Evolutionary conservation across 257 asterid genomes (phyloP).

Genomic region (Datura wrightii): DNA sequence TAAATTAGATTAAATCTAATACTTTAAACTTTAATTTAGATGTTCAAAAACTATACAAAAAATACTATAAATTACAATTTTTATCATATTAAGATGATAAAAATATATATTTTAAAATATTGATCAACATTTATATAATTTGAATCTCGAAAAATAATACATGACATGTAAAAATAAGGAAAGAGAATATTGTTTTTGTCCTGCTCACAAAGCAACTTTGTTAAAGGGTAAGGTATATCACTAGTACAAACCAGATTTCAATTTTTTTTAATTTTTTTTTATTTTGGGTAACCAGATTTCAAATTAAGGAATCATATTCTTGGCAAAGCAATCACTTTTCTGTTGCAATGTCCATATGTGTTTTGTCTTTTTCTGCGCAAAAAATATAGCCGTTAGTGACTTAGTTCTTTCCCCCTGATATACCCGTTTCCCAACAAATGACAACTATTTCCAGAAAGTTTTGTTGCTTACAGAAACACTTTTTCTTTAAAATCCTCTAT

Average conservation of each 20-base stretch:
- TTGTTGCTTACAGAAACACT: not conserved
- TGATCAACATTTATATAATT: no score
- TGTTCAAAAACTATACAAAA: no score
- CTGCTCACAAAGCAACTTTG: not conserved
- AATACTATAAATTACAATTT: no score
- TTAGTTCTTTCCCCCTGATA: not conserved
- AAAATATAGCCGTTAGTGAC: not conserved
- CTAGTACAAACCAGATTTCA: not conserved
- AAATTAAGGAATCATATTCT: conserved; percentile 20
- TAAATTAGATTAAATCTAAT: no score
- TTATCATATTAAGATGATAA: no score
- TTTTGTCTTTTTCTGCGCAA: not conserved
- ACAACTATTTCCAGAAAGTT: not conserved
- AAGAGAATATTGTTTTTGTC: not conserved
- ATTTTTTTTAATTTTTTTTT: no score
- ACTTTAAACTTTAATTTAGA: no score
- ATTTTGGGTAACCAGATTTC: not conserved
- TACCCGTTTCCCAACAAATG: not conserved
- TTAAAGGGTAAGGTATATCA: not conserved
- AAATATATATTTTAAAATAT: no score
- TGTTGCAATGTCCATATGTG: not conserved
- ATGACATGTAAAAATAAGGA: no score
- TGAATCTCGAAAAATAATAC: no score
- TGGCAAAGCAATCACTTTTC: not conserved
- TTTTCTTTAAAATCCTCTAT: not conserved